Evolutionary conservation across 306 rosid genomes (phyloP), one percentile per base, ranked within the genome.

Genomic region (Fragaria ananassa): DNA sequence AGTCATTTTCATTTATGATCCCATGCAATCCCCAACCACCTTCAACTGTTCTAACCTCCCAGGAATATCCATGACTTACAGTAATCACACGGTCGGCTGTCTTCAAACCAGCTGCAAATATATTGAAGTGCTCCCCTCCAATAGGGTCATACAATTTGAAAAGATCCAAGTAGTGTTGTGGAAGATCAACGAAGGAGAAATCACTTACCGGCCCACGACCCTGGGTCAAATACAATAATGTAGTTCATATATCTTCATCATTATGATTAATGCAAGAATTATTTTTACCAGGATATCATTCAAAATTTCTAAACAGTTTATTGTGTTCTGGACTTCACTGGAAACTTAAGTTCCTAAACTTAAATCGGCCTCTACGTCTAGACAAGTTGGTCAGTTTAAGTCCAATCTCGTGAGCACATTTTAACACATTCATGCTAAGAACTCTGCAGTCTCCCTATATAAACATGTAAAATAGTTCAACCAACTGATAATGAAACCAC

Each of bases 11-110:
- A 53, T 83, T 85, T 78, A 92, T 89, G 73, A 95, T 91, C 44
- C 78, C 87, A 64, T 95, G 90, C 83, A 95, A 83, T 79, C 99
- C 99, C 99, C 99, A 92, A 70, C 99, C 99, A 5, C 99, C 98
- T 71, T 87, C 97, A 14, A 75, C 31, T 45, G 98, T 95, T 86
- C 85, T 95, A 54, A 95, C 76, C 84, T 95, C 99, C 99, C 97
- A 84, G 53, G 93, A 78, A 70, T 95, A 95, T 71, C 99, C 99
- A 61, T 92, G 99, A 84, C 99, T 95, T 17, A 95, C 99, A 0
- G 99, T 92, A 71, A 95, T 89, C 53, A 95, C 85, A n/a, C 89
- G 92, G 71, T 95, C 99, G 1, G 98, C 90, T 2, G 89, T 70
- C 87, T 92, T 92, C 72, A 95, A 81, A 79, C 99, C 99, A 10